phyloP scores from a whole-genome alignment of 164 flowering plant genomes.

The Buxus sempervirens region DNA sequence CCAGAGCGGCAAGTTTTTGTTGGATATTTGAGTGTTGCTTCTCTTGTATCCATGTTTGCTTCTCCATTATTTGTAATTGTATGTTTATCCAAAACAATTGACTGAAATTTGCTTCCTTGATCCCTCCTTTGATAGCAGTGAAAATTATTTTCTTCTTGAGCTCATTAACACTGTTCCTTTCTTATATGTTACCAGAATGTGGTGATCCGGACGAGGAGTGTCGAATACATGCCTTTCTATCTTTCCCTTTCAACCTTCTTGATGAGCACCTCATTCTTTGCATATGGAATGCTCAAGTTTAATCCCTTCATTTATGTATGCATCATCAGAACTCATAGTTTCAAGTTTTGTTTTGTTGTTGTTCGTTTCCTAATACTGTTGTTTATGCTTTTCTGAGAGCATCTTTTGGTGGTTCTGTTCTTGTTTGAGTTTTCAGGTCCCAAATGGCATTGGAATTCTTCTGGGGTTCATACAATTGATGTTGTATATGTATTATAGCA shows the following conservation, averaged over 20 bases:
- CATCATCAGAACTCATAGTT: neutral
- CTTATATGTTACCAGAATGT: conserved; percentile 32
- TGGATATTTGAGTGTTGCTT: conserved; percentile 61
- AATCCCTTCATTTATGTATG: conserved; percentile 56
- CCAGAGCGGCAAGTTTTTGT: conserved; percentile 46
- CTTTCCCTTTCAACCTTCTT: conserved; percentile 58
- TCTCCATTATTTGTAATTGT: conserved; percentile 75
- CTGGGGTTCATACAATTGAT: conserved; percentile 62
- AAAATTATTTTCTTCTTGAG: neutral
- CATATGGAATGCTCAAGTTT: conserved; percentile 41
- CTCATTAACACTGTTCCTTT: neutral
- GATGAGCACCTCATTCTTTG: conserved; percentile 55
- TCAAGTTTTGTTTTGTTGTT: neutral
- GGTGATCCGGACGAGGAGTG: conserved; percentile 52
- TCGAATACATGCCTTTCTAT: conserved; percentile 62
- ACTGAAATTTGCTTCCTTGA: conserved; percentile 1
- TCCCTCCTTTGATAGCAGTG: neutral
- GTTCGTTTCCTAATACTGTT: neutral
- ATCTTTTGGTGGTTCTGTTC: neutral
- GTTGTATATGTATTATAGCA: conserved; percentile 53
- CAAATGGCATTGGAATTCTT: conserved; percentile 82
- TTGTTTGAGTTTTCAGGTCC: conserved; percentile 53
- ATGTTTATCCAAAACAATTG: conserved; percentile 20
- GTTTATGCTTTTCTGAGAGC: neutral
- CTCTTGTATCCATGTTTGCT: conserved; percentile 82